phyloP scores from a whole-genome alignment of 306 rosid genomes.

The Quercus mongolica region DNA sequence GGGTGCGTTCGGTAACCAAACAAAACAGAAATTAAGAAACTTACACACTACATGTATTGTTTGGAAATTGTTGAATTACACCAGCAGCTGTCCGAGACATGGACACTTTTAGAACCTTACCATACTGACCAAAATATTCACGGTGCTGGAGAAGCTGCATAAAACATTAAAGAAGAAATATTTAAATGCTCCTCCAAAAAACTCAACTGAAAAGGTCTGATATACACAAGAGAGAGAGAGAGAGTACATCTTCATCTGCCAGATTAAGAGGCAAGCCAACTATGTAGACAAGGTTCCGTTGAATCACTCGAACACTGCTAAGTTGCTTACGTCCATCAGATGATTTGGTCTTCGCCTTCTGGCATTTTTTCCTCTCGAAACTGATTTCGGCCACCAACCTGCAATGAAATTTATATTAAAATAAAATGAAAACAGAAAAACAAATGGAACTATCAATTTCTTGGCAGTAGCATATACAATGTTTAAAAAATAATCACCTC shows the following conservation, averaged over 20 bases:
- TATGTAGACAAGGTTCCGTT: constrained; percentile 96
- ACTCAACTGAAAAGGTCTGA: neutral
- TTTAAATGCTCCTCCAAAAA: neutral
- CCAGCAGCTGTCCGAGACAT: constrained; percentile 99
- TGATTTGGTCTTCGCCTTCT: constrained; percentile 72
- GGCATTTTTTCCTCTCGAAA: constrained; percentile 80
- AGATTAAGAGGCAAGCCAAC: constrained; percentile 74
- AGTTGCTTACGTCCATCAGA: constrained; percentile 97
- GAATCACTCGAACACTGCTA: constrained; percentile 94
- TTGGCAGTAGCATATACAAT: constrained; percentile 10
- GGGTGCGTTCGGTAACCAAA: neutral
- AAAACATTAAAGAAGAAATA: constrained; percentile 13
- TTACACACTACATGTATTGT: constrained; percentile 99
- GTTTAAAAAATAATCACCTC: constrained; percentile 49
- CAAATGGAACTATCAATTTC: neutral
- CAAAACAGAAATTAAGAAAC: constrained; percentile 20
- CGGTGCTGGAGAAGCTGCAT: constrained; percentile 80
- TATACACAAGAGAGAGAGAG: constrained; percentile 11
- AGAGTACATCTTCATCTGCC: constrained; percentile 89
- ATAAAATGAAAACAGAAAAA: neutral
- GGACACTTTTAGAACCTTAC: constrained; percentile 95
- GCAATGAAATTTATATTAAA: neutral
- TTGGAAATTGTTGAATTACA: constrained; percentile 92
- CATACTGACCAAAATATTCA: constrained; percentile 97
- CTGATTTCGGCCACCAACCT: constrained; percentile 72